These are phyloP conservation scores for Ceriops tagal DNA, from an alignment of 345 rosid species.

Conservation along the genomic window DNA sequence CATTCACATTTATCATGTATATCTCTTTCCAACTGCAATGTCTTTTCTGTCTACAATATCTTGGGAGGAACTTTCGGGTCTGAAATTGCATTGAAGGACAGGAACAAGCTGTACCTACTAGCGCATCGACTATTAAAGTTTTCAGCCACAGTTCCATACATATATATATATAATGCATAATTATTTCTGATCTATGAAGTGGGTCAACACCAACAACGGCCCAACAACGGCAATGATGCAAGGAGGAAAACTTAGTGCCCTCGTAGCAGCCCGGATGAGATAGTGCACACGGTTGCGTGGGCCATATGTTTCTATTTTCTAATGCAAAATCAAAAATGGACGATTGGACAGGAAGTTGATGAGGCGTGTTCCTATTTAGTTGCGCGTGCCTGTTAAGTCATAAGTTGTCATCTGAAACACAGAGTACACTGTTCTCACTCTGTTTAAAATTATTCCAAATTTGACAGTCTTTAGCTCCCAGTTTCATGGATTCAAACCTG, in stretches of 20 bases:
- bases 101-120: constrained; percentile 19
- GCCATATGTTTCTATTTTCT: constrained; percentile 1
- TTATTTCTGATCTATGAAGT: constrained; percentile 2
- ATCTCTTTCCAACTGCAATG: constrained; percentile 37
- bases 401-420: constrained; percentile 13
- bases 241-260: constrained; percentile 7
- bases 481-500: constrained; percentile 33
- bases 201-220: constrained; percentile 11
- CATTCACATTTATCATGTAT: neutral
- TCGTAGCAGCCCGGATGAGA: neutral
- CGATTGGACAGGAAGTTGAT: constrained; percentile 2
- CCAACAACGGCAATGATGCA: constrained; percentile 18
- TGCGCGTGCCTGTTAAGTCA: constrained; percentile 12
- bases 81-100: neutral
- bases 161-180: neutral
- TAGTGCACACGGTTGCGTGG: neutral
- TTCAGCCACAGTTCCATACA: neutral
- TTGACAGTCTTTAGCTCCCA: neutral
- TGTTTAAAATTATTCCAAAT: constrained; percentile 8
- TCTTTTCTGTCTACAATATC: constrained; percentile 24
- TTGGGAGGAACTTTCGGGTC: constrained; percentile 6
- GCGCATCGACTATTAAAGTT: neutral
- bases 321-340: too few species aligned
- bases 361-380: neutral
- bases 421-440: constrained; percentile 9